phyloP scores from a whole-genome alignment of 345 rosid genomes.

The Theobroma cacao region DNA sequence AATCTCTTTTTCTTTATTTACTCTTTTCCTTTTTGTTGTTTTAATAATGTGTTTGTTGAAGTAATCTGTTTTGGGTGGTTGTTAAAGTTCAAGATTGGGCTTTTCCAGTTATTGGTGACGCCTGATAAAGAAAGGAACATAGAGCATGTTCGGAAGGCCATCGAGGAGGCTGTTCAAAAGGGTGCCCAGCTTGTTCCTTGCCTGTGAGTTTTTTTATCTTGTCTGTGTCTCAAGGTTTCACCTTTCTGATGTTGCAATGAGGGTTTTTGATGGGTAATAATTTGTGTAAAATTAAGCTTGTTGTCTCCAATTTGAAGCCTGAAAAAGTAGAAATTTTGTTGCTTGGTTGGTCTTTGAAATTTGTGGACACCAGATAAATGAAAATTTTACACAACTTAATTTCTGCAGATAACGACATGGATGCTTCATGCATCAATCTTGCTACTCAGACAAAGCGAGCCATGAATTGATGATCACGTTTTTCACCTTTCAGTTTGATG shows the following conservation, averaged over 20 bases:
- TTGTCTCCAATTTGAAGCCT: neutral
- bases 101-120: slow-evolving; percentile 77
- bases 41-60: neutral
- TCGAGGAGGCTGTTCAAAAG: slow-evolving; percentile 69
- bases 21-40: neutral
- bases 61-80: neutral
- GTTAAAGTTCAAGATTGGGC: slow-evolving; percentile 74
- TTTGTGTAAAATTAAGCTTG: neutral
- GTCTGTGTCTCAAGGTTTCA: neutral
- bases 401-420: neutral
- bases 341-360: neutral
- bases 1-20: neutral
- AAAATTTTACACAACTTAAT: neutral
- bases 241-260: neutral
- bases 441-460: neutral
- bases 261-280: neutral
- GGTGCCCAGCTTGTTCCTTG: slow-evolving; percentile 79
- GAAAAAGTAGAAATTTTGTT: neutral
- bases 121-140: slow-evolving; percentile 79
- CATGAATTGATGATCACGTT: neutral
- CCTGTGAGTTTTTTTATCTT: slow-evolving; percentile 49
- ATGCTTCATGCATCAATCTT: neutral
- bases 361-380: neutral
- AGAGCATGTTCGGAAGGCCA: slow-evolving; percentile 57
- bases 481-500: neutral